A percentile compares a stretch with the other conserved stretches of the same genome.
Evolutionary conservation across 2,329 filamentous ascomycete species (phyloP).

Genomic region (Seiridium cupressi): DNA sequence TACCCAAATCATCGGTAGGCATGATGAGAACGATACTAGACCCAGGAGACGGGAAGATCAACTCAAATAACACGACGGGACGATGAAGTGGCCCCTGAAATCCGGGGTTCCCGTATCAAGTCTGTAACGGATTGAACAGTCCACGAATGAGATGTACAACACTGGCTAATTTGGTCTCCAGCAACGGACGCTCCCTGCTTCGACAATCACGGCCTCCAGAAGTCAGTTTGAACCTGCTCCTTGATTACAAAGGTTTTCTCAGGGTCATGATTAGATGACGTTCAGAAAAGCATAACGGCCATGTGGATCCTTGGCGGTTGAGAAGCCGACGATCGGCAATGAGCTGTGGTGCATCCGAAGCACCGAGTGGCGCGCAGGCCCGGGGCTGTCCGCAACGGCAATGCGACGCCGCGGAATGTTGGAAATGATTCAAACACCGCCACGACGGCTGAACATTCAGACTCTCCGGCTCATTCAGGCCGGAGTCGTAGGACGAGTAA

Average conservation of each 20-base stretch:
- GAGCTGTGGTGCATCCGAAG: background rate
- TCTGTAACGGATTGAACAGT: background rate
- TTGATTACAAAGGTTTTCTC: no score
- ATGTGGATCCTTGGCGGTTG: background rate
- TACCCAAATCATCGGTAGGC: background rate
- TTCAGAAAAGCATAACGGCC: background rate
- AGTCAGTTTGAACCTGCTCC: no score
- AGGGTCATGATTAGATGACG: background rate
- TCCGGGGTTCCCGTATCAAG: background rate
- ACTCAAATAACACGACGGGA: background rate
- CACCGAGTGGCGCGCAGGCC: background rate
- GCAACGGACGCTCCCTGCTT: background rate
- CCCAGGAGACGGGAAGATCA: background rate
- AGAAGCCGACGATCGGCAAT: conserved; percentile 1
- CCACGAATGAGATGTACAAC: background rate
- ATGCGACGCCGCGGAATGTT: background rate
- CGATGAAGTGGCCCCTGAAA: background rate
- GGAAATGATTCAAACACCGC: background rate
- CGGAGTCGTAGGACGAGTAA: no score
- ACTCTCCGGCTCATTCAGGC: no score
- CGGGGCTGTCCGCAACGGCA: background rate
- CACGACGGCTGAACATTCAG: background rate
- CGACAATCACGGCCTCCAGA: background rate
- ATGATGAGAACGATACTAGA: background rate
- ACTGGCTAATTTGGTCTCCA: background rate